Base-by-base conservation (phyloP, 768 basidiomycete species). In the Tephrocybe rancida region DNA sequence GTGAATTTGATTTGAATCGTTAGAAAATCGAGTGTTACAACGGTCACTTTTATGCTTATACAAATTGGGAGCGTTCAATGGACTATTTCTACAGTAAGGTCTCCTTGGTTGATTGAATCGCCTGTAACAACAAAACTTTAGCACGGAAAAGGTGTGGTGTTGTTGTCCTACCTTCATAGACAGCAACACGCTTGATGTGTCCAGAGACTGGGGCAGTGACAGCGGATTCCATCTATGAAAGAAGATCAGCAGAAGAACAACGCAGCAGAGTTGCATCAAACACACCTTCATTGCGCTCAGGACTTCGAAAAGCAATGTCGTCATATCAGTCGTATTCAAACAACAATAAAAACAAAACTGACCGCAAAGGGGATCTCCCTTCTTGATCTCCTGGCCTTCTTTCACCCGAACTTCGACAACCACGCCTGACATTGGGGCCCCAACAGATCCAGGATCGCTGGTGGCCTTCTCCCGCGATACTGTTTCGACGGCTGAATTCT, bases 341-440 rank as follows among this genome's bases (percentile, higher is more conserved):
- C 45, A 32, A 51, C 10, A 59, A 43, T 56, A 58, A 52, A 59
- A 60, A 50, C 59, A 54, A 50, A 38, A 83, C 87, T 73, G 70
- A 90, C 89, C 86, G 71, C 90, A 90, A 59, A 98, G 76, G 53
- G 96, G 95, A 75, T 99, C 97, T 46, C 97, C 97, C 74, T 95
- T 96, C 85, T 89, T 95, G 71, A 99, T 95, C 67, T 96, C 93
- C 54, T 95, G 89, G 21, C 95, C 95, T 71, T 98, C 97, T 75
- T 97, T 96, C 55, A 98, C 95, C 64, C 96, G 82, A 44, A 99
- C 95, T 70, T 99, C 97, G 16, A 99, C 91, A 50, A 98, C 95
- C 45, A 98, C 96, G 70, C 95, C 97, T 52, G 92, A 93, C 94
- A 97, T 96, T 3, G 95, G 92, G 45, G 94, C 93, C 50, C 95